phyloP scores from a whole-genome alignment of 768 basidiomycete genomes.

The Sarcodon sp. region DNA sequence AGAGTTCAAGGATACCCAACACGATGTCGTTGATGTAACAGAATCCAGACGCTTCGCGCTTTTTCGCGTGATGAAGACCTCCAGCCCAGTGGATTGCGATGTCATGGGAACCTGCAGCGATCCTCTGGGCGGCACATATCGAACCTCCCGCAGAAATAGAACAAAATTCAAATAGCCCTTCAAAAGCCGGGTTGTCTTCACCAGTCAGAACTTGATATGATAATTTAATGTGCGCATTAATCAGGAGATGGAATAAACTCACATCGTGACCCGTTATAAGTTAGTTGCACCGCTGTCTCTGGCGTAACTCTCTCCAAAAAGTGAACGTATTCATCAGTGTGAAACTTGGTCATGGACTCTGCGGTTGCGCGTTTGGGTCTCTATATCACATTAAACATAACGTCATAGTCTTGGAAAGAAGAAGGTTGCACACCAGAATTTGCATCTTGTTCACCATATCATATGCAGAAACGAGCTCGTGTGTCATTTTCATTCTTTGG shows the following conservation, averaged over 20 bases:
- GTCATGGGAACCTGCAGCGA: constrained; percentile 69
- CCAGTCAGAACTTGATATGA: constrained; percentile 45
- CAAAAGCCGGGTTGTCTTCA: constrained; percentile 94
- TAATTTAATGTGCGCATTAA: neutral
- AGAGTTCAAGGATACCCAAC: constrained; percentile 83
- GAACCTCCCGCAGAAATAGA: constrained; percentile 95
- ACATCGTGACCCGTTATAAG: constrained; percentile 81
- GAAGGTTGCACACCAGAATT: constrained; percentile 48
- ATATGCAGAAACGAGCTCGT: constrained; percentile 84
- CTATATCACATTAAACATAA: constrained; percentile 6
- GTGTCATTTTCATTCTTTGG: constrained; percentile 81
- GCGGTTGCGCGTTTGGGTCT: constrained; percentile 21
- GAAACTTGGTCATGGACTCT: constrained; percentile 78
- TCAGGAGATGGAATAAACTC: constrained; percentile 16
- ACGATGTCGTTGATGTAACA: constrained; percentile 99
- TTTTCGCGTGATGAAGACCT: constrained; percentile 98
- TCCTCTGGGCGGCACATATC: constrained; percentile 72
- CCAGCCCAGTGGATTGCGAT: constrained; percentile 96
- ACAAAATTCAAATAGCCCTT: constrained; percentile 94
- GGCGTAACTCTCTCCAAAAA: constrained; percentile 83
- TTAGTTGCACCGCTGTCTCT: constrained; percentile 80
- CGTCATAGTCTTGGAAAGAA: neutral
- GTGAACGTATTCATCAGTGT: constrained; percentile 97
- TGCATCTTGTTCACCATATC: constrained; percentile 94
- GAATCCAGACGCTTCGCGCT: constrained; percentile 94